Evolutionary conservation across 1,139 yeast species (phyloP).

Genomic region (Yamadazyma dushanensis): DNA sequence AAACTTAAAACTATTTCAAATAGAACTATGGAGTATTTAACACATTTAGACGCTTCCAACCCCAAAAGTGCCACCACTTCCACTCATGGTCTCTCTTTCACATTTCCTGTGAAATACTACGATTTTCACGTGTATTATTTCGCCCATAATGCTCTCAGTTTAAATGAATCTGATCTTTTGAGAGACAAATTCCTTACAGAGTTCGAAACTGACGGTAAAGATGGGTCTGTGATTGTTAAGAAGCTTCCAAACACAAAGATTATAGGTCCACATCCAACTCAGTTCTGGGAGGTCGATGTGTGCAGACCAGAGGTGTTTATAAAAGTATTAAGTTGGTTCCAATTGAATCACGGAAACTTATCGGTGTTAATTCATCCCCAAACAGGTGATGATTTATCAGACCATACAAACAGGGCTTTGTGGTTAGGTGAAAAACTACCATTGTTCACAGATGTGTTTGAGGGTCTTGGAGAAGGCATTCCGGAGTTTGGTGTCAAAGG

Average conservation of each 20-base stretch:
- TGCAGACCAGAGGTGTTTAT: conserved; percentile 30
- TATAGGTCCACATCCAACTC: conserved; percentile 58
- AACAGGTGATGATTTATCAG: conserved; percentile 42
- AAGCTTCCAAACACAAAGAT: conserved; percentile 23
- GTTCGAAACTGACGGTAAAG: conserved; percentile 24
- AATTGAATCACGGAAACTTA: conserved; percentile 50
- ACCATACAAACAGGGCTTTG: conserved; percentile 52
- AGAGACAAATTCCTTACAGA: conserved; percentile 24
- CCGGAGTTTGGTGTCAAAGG: conserved; percentile 29
- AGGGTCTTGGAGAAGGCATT: conserved; percentile 13
- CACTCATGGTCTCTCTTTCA: conserved; percentile 21
- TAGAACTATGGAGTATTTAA: conserved; percentile 29
- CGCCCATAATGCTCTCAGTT: conserved; percentile 21
- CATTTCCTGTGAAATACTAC: conserved; percentile 31
- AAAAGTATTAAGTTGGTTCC: conserved; percentile 38
- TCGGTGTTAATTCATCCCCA: conserved; percentile 57
- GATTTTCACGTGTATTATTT: conserved; percentile 37
- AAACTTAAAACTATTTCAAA: too few species aligned
- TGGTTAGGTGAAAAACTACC: conserved; percentile 50
- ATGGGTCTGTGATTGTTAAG: conserved; percentile 34
- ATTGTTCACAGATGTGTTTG: conserved; percentile 24
- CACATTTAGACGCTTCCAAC: conserved; percentile 20
- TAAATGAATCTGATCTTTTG: conserved; percentile 23
- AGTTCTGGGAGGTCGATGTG: conserved; percentile 46
- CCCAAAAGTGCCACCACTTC: conserved; percentile 25